Evolutionary conservation across 768 basidiomycete species (phyloP), one percentile per base, ranked within the genome.

Genomic region (Leccinellum rugosiceps): DNA sequence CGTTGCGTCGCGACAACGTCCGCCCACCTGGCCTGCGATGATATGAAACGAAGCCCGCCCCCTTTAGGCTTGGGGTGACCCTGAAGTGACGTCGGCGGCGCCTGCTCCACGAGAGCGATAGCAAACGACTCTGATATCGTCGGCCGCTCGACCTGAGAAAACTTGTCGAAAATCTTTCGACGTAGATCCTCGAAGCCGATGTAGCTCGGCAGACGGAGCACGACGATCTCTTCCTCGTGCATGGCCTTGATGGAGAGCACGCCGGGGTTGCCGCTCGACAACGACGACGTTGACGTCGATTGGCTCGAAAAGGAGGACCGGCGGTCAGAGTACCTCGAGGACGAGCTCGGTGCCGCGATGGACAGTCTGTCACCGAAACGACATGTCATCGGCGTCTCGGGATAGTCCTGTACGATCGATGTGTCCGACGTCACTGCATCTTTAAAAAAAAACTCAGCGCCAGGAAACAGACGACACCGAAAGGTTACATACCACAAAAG

Each of bases 11-110:
- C 65, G 30, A 78, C 70, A 6, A 81, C 76, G 10, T 76, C 71
- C 57, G 80, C 76, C 88, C 88, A 90, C 48, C 87, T 83, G n/a
- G 72, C 74, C 58, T 86, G 80, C 13, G 77, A 78, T 9, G 76
- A 70, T 45, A 89, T 75, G 58, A 80, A 77, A 53, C 78, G 74
- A 65, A 82, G 68, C 43, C 72, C 52, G 11, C 68, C 38, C 5
- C 60, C 48, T 53, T 41, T 41, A 19, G 38, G n/a, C 2, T 41
- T 41, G 0, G 38, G 10, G 17, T 41, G 8, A 6, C 34, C 34
- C 34, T 35, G 34, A 35, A 17, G 13, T 17, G 17, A 35, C 0
- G 35, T 63, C 65, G 32, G 59, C 9, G 64, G 31, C 55, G 64
- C 34, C 21, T 78, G 77, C 54, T 82, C 75, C 48, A 81, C 65